Evolutionary conservation across 108 stramenopile species (phyloP).

Genomic region (Pseudonitzschia delicatissima): DNA sequence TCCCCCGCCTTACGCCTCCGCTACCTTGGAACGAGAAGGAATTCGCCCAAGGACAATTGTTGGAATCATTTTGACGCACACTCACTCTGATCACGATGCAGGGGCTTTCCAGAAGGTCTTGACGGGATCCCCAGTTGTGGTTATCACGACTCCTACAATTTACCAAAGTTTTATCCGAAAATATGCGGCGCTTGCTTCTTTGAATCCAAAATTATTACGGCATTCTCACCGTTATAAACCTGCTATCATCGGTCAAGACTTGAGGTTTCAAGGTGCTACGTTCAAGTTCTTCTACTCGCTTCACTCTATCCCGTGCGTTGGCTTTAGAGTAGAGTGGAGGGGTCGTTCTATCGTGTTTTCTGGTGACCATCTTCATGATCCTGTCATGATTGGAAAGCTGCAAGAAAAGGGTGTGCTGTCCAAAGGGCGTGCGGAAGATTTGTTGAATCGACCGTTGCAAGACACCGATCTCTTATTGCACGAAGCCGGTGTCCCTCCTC

Average conservation of each 20-base stretch:
- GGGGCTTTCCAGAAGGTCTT: constrained; percentile 94
- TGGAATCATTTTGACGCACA: constrained; percentile 92
- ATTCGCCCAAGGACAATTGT: constrained; percentile 87
- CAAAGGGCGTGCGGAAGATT: constrained; percentile 69
- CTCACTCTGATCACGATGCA: constrained; percentile 95
- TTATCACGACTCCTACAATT: constrained; percentile 92
- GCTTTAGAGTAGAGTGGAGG: constrained; percentile 88
- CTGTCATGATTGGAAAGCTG: constrained; percentile 64
- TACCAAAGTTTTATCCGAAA: constrained; percentile 95
- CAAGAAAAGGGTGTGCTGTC: constrained; percentile 69
- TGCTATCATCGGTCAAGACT: constrained; percentile 86
- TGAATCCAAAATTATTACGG: constrained; percentile 75
- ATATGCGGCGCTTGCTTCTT: constrained; percentile 85
- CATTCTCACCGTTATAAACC: constrained; percentile 83
- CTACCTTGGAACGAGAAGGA: constrained; percentile 81
- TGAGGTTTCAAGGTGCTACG: constrained; percentile 83
- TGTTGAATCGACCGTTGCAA: constrained; percentile 83
- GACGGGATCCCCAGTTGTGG: constrained; percentile 81
- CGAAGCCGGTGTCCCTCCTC: constrained; percentile 91
- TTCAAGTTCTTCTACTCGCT: constrained; percentile 91
- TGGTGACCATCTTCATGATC: constrained; percentile 92
- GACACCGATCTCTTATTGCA: constrained; percentile 86
- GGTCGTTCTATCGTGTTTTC: constrained; percentile 89
- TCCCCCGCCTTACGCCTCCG: constrained; percentile 90
- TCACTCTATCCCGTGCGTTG: constrained; percentile 91